Evolutionary conservation across 2,329 filamentous ascomycete species (phyloP), one percentile per base, ranked within the genome.

Genomic region (Fusarium subtropicale): DNA sequence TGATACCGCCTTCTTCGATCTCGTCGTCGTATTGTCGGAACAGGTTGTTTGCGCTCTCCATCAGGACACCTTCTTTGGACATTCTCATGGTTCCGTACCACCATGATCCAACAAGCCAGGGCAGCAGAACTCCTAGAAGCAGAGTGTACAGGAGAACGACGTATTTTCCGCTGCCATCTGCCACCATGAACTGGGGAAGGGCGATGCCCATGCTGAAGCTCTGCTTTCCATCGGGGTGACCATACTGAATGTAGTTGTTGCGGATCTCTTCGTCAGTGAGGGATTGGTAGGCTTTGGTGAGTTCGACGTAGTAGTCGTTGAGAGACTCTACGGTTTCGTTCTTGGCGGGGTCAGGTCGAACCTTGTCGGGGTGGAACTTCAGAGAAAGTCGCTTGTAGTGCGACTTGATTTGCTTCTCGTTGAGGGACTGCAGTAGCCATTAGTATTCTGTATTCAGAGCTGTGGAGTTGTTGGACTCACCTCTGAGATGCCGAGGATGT

Each of bases 171-270:
- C 96, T 97, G 57, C 94, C 95, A 72, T 97, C 93, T 16, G 92
- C 92, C 57, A 99, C 87, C 74, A 99, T 94, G 81, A 96, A 93
- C 79, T 96, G 91, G 46, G 96, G 96, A 46, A 99, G 87, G 46
- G 95, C 96, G 71, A 99, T 99, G 69, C 96, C 95, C 76, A 99
- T 98, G 82, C 94, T 97, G 81, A 94, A 96, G 79, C 94, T 95
- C 82, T 99, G 96, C 86, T 97, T 98, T 77, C 96, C 96, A 78
- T 99, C 96, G 9, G 96, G 96, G 79, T 99, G 94, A 58, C 96
- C 96, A 76, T 92, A 99, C 79, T 97, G 92, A 55, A 97, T 90
- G 81, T 92, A 99, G 84, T 99, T 99, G 82, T 97, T 97, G 76
- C 96, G 92, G 65, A 98, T 88, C 42, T 98, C 96, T 81, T 99